These are phyloP conservation scores for Penicillium sp. DNA, from an alignment of 2,329 filamentous ascomycete genomes.

Conservation along the genomic window DNA sequence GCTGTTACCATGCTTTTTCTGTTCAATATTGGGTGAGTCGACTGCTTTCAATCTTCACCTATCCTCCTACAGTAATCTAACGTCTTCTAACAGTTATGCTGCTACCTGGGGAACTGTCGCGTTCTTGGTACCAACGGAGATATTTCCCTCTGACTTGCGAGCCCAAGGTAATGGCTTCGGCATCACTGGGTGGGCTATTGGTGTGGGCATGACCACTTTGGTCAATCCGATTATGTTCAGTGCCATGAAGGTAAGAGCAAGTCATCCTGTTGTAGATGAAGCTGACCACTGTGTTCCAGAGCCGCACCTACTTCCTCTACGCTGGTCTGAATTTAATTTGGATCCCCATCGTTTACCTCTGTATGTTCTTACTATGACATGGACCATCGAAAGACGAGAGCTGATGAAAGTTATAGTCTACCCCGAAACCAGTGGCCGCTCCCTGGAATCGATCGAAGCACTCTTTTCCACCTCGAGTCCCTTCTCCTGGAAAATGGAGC, in stretches of 20 bases:
- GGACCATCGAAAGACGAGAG: too few relatives aligned
- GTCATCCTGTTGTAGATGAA: background rate
- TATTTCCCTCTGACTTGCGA: conserved; percentile 58
- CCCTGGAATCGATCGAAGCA: conserved; percentile 53
- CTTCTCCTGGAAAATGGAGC: conserved; percentile 50
- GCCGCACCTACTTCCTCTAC: conserved; percentile 55
- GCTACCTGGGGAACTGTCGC: conserved; percentile 54
- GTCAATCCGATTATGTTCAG: conserved; percentile 55
- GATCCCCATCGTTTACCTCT: conserved; percentile 53
- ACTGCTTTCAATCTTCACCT: background rate
- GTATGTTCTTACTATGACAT: conserved; percentile 7
- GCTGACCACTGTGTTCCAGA: conserved; percentile 20
- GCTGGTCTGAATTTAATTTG: conserved; percentile 54
- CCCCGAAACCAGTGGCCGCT: conserved; percentile 54
- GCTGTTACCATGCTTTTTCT: conserved; percentile 53
- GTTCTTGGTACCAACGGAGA: conserved; percentile 56
- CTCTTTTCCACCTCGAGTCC: conserved; percentile 52
- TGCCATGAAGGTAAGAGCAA: conserved; percentile 29
- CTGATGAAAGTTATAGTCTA: conserved; percentile 36
- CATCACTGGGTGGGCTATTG: conserved; percentile 61
- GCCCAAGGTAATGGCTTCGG: conserved; percentile 61
- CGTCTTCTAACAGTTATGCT: conserved; percentile 40
- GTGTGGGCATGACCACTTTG: conserved; percentile 56
- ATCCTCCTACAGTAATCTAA: background rate
- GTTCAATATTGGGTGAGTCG: conserved; percentile 29